Conservation (phyloP, 2,329 filamentous ascomycete genomes). For the Alternaria sp. region DNA sequence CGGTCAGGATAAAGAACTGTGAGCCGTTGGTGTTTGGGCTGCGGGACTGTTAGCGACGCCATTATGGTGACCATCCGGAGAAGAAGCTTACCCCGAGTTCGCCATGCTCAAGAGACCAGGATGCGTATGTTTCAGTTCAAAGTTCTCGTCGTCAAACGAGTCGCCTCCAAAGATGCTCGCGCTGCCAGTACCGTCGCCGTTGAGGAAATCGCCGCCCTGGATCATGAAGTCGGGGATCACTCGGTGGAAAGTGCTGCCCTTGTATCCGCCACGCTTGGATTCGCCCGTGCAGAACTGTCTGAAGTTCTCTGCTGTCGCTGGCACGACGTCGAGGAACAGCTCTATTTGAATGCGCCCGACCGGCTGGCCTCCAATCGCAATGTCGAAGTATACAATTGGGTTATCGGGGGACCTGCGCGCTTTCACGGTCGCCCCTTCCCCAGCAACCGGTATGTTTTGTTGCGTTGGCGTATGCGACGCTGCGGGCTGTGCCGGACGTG, state of each 20-base stretch:
- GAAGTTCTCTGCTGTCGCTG: slow-evolving; percentile 85
- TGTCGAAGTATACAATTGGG: slow-evolving; percentile 30
- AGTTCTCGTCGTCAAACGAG: slow-evolving; percentile 88
- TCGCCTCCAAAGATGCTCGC: slow-evolving; percentile 89
- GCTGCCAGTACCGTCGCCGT: slow-evolving; percentile 83
- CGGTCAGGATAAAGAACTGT: slow-evolving; percentile 98
- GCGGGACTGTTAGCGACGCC: not conserved
- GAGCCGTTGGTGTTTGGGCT: slow-evolving; percentile 91
- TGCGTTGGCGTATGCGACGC: not conserved
- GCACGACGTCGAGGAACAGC: slow-evolving; percentile 81
- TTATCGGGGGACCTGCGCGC: slow-evolving; percentile 21
- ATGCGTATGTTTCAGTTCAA: slow-evolving; percentile 88
- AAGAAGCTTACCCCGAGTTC: slow-evolving; percentile 69
- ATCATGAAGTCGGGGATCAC: slow-evolving; percentile 99
- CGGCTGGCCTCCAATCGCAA: slow-evolving; percentile 55
- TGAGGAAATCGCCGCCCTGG: slow-evolving; percentile 78
- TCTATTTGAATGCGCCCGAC: slow-evolving; percentile 81
- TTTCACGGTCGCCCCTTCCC: slow-evolving; percentile 13
- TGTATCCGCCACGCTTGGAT: slow-evolving; percentile 79
- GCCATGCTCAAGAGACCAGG: slow-evolving; percentile 97
- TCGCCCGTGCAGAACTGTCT: slow-evolving; percentile 77
- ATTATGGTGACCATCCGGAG: not conserved
- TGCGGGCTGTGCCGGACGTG: slow-evolving; percentile 15
- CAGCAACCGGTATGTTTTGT: not conserved
- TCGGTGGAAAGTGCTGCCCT: slow-evolving; percentile 83